Conservation (phyloP, 2,329 filamentous ascomycete species). For the Malbranchea zuffiana region DNA sequence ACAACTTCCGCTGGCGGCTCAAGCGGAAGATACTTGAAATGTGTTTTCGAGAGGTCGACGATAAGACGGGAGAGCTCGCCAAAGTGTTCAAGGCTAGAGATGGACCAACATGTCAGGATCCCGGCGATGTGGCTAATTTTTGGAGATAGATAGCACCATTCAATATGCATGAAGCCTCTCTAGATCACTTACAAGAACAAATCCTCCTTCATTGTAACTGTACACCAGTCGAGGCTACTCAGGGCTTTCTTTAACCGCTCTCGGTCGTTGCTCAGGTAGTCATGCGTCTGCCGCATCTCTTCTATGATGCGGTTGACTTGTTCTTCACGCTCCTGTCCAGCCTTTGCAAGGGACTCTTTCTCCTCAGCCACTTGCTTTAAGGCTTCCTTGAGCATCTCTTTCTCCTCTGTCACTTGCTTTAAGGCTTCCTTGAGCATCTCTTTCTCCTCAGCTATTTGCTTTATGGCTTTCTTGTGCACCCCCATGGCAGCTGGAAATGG, state of each 20-base stretch:
- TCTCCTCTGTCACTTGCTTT: too few species aligned
- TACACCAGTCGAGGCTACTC: conserved; percentile 41
- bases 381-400: too few species aligned
- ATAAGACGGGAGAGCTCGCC: conserved; percentile 42
- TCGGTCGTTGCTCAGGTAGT: conserved; percentile 41
- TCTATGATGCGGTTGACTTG: conserved; percentile 35
- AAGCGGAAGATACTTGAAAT: conserved; percentile 43
- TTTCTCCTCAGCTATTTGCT: too few species aligned
- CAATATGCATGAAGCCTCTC: conserved; percentile 7
- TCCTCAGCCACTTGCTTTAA: conserved; percentile 30
- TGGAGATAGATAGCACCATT: background rate
- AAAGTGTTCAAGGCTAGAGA: conserved; percentile 43
- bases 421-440: too few species aligned
- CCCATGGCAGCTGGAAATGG: too few species aligned
- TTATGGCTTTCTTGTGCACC: too few species aligned
- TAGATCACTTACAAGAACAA: conserved; percentile 40
- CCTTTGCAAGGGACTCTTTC: conserved; percentile 23
- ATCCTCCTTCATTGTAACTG: conserved; percentile 40
- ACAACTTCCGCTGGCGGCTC: conserved; percentile 42
- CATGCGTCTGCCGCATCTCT: conserved; percentile 39
- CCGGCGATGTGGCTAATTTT: too few species aligned
- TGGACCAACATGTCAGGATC: conserved; percentile 19
- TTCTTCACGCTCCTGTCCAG: conserved; percentile 37
- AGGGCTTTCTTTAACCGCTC: conserved; percentile 41
- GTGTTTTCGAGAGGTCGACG: conserved; percentile 41